Conservation (phyloP, 495 filamentous ascomycete species). For the Aspergillus biplanus region DNA sequence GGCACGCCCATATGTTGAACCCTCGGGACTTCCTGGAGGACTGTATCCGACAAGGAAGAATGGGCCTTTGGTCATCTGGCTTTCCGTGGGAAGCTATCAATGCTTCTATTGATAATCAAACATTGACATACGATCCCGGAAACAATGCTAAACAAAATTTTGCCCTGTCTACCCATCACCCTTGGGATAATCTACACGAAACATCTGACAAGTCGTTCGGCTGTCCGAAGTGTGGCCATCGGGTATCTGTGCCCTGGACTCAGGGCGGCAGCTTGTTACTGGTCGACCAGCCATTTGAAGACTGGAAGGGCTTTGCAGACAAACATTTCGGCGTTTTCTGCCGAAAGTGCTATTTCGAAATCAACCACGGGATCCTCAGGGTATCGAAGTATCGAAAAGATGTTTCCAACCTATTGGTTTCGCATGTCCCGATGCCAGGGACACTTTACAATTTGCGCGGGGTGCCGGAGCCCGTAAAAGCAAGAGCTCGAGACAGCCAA, state of each 20-base stretch:
- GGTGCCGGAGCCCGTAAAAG: slow-evolving; percentile 20
- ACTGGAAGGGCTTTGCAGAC: slow-evolving; percentile 64
- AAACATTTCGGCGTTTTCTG: slow-evolving; percentile 54
- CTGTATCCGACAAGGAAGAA: slow-evolving; percentile 63
- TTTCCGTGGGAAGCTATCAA: slow-evolving; percentile 74
- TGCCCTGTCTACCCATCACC: slow-evolving; percentile 49
- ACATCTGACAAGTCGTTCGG: slow-evolving; percentile 47
- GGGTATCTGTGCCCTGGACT: slow-evolving; percentile 62
- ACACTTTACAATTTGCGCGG: slow-evolving; percentile 55
- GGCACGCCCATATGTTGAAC: slow-evolving; percentile 87
- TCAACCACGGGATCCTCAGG: slow-evolving; percentile 55
- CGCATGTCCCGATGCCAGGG: slow-evolving; percentile 63
- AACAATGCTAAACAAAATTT: slow-evolving; percentile 51
- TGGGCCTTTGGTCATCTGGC: slow-evolving; percentile 63
- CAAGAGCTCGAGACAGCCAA: slow-evolving; percentile 1
- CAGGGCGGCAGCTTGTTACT: slow-evolving; percentile 41
- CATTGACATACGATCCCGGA: slow-evolving; percentile 64
- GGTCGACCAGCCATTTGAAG: slow-evolving; percentile 29
- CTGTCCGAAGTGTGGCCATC: slow-evolving; percentile 60
- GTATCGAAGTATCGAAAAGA: slow-evolving; percentile 62
- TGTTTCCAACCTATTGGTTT: slow-evolving; percentile 42
- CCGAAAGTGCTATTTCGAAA: slow-evolving; percentile 48
- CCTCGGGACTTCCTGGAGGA: slow-evolving; percentile 80
- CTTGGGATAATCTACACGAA: slow-evolving; percentile 65
- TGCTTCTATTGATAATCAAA: slow-evolving; percentile 62